Evolutionary conservation across 257 asterid species (phyloP).

Genomic region (Capsicum pubescens): DNA sequence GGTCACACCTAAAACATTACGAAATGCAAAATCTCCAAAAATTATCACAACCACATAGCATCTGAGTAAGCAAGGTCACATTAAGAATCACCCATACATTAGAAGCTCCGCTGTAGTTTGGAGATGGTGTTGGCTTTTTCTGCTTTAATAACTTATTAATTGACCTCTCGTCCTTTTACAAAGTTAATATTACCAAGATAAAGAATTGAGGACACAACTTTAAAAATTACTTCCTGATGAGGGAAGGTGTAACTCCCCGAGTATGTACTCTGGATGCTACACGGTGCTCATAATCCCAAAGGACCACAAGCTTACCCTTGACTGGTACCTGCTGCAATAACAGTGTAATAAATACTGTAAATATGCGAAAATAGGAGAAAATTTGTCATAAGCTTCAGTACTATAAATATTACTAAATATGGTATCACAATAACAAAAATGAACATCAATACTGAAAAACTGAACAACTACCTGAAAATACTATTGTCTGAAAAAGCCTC

Average conservation of each 20-base stretch:
- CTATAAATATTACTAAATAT: too few species aligned
- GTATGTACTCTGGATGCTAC: too few species aligned
- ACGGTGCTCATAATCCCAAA: too few species aligned
- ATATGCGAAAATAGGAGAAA: too few species aligned
- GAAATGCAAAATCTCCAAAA: constrained; percentile 38
- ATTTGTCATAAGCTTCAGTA: too few species aligned
- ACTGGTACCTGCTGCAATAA: too few species aligned
- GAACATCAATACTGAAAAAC: too few species aligned
- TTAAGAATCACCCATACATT: constrained; percentile 56
- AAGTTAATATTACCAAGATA: constrained; percentile 92
- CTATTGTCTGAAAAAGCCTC: too few species aligned
- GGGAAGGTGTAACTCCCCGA: constrained; percentile 1
- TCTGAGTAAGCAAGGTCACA: constrained; percentile 40
- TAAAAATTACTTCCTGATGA: constrained; percentile 90
- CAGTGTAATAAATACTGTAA: too few species aligned
- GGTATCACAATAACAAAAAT: too few species aligned
- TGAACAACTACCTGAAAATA: too few species aligned
- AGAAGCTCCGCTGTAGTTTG: constrained; percentile 86
- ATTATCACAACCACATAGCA: constrained; percentile 39
- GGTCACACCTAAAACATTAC: constrained; percentile 73
- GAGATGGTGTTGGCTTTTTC: constrained; percentile 83
- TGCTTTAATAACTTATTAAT: constrained; percentile 83
- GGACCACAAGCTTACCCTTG: too few species aligned
- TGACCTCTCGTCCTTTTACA: constrained; percentile 83
- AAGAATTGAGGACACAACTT: constrained; percentile 91